Evolutionary conservation across 139 green algal species (phyloP), one percentile per base, ranked within the genome.

Genomic region (Klebsormidium nitens): DNA sequence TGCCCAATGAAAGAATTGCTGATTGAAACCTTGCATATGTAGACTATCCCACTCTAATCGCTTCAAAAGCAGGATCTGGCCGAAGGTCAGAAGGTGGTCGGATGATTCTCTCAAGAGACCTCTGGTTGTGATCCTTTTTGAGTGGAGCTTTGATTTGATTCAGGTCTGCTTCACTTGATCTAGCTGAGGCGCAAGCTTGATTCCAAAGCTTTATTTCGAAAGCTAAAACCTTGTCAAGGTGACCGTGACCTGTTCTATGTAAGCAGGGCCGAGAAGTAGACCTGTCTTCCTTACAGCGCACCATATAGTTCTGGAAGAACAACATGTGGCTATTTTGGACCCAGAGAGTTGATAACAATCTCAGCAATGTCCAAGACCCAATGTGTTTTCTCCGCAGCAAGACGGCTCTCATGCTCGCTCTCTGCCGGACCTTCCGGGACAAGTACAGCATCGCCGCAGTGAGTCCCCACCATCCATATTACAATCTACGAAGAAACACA

Each of bases 361-460:
- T 8, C 59, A 66, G 14, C 26, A 11, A 11, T 58, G 14, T 55
- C 34, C 31, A 19, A 11, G 35, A 55, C 6, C 11, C 32, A 23
- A 55, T 55, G 31, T 8, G 60, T 8, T 57, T 17, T 17, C 17
- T n/a, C 55, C 29, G 2, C 44, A 75, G 67, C 2, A 84, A 84
- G 36, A 84, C 78, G 36, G 78, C 78, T 19, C 59, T 84, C 1
- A 76, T 79, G 75, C 59, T 84, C 28, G 66, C 61, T 23, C 64
- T 84, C 28, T 84, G 78, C 55, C 37, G 57, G 8, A 42, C 44
- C 36, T 36, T 83, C 1, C 50, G 77, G 35, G 77, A 83, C 47
- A 58, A 77, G 52, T 82, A 79, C 65, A 80, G 42, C 55, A 76
- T 76, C 19, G 75, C 64, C 11, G 76, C 75, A 4, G 72, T 75